A percentile compares a stretch with the other conserved stretches of the same genome.
These are phyloP conservation scores for Trichoderma erinaceum DNA, from an alignment of 495 filamentous ascomycete genomes.

Conservation along the genomic window DNA sequence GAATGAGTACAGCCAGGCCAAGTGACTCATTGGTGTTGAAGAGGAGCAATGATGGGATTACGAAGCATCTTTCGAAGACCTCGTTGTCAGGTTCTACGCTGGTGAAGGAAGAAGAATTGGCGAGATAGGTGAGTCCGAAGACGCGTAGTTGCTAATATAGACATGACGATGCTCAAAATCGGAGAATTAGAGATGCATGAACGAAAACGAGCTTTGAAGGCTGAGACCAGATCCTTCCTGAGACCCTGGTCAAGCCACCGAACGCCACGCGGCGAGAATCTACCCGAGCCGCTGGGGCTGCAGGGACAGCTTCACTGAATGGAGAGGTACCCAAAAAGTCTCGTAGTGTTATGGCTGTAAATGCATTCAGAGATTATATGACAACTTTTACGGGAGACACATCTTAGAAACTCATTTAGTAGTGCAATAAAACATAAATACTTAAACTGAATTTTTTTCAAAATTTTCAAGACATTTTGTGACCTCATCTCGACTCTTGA, in stretches of 20 bases:
- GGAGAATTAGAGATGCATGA: too few relatives aligned
- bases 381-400: too few relatives aligned
- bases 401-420: not conserved
- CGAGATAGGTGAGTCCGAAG: too few relatives aligned
- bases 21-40: too few relatives aligned
- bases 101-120: too few relatives aligned
- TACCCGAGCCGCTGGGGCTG: slow-evolving; percentile 2
- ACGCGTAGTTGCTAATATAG: too few relatives aligned
- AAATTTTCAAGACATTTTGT: not conserved
- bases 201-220: not conserved
- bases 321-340: not conserved
- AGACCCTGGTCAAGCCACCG: not conserved
- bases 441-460: not conserved
- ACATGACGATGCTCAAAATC: too few relatives aligned
- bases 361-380: not conserved
- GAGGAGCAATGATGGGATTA: too few relatives aligned
- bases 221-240: not conserved
- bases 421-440: not conserved
- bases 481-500: not conserved
- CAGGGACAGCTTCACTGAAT: not conserved
- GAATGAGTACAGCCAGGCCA: not conserved
- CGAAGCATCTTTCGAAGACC: too few relatives aligned
- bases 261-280: slow-evolving; percentile 3
- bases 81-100: too few relatives aligned
- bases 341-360: not conserved